A percentile compares a stretch with the other conserved stretches of the same genome.
Evolutionary conservation across 768 basidiomycete species (phyloP).

Genomic region (Pleurotus cornucopiae): DNA sequence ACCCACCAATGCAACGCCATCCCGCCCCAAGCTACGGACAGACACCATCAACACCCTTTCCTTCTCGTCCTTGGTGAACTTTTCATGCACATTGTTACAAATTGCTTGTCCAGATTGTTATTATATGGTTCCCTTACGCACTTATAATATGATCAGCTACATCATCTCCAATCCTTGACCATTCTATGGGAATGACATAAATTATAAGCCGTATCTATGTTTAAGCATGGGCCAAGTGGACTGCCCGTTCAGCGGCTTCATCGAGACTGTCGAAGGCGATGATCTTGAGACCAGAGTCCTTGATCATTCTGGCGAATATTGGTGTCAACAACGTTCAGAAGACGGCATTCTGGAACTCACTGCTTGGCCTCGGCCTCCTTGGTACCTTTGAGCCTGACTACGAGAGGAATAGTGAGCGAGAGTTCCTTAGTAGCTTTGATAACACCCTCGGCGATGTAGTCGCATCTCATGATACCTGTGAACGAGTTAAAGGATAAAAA

Average conservation of each 20-base stretch:
- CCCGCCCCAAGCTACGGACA: constrained; percentile 31
- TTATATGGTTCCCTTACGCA: constrained; percentile 17
- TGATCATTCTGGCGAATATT: constrained; percentile 72
- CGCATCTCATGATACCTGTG: constrained; percentile 95
- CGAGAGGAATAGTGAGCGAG: constrained; percentile 75
- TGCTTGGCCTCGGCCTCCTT: constrained; percentile 94
- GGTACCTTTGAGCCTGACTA: constrained; percentile 95
- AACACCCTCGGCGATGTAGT: constrained; percentile 97
- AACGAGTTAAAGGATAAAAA: not conserved
- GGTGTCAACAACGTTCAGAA: constrained; percentile 9
- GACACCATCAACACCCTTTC: constrained; percentile 35
- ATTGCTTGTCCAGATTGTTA: constrained; percentile 22
- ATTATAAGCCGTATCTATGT: constrained; percentile 14
- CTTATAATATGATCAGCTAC: constrained; percentile 34
- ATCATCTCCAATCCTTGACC: constrained; percentile 6
- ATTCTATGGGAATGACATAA: constrained; percentile 10
- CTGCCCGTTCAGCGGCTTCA: constrained; percentile 82
- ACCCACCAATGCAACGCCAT: constrained; percentile 36
- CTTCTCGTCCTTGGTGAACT: constrained; percentile 47
- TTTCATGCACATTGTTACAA: constrained; percentile 13
- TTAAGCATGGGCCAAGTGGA: constrained; percentile 55
- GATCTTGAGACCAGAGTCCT: constrained; percentile 88
- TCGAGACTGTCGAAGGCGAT: constrained; percentile 91
- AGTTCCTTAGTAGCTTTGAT: constrained; percentile 97
- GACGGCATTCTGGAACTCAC: constrained; percentile 42